Base-by-base conservation (phyloP, 805 yeast species). In the Jamesozyma piceae region DNA sequence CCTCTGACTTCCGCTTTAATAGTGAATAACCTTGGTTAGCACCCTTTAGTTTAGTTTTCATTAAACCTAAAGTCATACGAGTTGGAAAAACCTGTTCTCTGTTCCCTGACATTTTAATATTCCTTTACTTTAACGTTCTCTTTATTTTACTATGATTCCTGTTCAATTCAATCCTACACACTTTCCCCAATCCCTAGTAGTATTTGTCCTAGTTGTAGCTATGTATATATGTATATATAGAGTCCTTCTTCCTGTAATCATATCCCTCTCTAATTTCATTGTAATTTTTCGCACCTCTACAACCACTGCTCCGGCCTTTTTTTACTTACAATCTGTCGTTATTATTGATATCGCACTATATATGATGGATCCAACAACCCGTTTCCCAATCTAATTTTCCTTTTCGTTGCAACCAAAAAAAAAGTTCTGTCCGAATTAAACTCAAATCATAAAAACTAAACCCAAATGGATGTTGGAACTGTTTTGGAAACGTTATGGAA, bases 11-110 rank as follows among this genome's bases (percentile, higher is more conserved):
- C 66, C 97, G 78, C 71, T 90, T 90, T 65, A 90, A 70, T 51
- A 90, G 72, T 14, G 94, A 84, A 64, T 92, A 95, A 30, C 98
- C 98, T 59, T 86, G 95, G 57, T 86, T 89, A 2, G 98, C 98
- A 43, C 98, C 98, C 67, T 89, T 90, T 61, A 92, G 77, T 66
- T 92, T 92, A 47, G 84, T 76, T 71, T 92, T 92, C 97, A 92
- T 92, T 46, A 85, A 64, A 38, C 95, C 88, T 53, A 90, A 76
- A 46, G 97, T 90, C 97, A 89, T 89, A 67, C 97, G 89, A 41
- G 97, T 89, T 28, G 97, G 96, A 65, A 89, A 89, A 37, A 89
- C 97, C 61, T 86, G 94, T 64, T 89, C 97, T 73, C 97, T 83
- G 28, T 52, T 54, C 22, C 55, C 52, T 27, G 65, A 61, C 50